phyloP scores from a whole-genome alignment of 2,329 filamentous ascomycete genomes.

The Aureobasidium sp. region DNA sequence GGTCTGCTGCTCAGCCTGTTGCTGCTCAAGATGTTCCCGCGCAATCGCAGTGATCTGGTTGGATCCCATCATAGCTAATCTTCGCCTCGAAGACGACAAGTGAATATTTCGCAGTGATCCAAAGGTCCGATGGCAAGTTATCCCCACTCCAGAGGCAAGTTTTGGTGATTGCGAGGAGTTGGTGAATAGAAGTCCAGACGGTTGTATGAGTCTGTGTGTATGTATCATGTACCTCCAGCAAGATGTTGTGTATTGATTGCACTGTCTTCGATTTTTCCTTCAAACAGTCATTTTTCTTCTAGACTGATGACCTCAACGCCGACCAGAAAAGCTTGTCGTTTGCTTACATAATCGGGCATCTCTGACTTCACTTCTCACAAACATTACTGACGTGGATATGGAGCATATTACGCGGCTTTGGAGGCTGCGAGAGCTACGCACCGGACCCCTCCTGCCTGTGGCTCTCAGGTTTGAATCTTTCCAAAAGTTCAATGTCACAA shows the following conservation, averaged over 20 bases:
- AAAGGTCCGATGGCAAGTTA: neutral
- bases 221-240: neutral
- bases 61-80: neutral
- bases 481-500: too few species aligned
- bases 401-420: too few species aligned
- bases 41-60: neutral
- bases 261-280: neutral
- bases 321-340: neutral
- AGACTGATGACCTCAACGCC: neutral
- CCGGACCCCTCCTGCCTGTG: too few species aligned
- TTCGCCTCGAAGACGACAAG: neutral
- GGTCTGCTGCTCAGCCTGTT: neutral
- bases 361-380: neutral
- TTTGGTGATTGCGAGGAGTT: neutral
- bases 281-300: neutral
- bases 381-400: too few species aligned
- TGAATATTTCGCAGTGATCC: neutral
- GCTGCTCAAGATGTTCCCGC: neutral
- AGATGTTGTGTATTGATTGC: neutral
- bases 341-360: conserved; percentile 7
- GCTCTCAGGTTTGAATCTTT: too few species aligned
- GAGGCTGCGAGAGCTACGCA: too few species aligned
- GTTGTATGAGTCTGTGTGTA: neutral
- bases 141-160: neutral
- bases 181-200: neutral